Percentiles rank a stretch among this genome's conserved stretches.
Evolutionary conservation across 1,139 yeast genomes (phyloP).

Genomic region (Debaryomyces subglobosus): DNA sequence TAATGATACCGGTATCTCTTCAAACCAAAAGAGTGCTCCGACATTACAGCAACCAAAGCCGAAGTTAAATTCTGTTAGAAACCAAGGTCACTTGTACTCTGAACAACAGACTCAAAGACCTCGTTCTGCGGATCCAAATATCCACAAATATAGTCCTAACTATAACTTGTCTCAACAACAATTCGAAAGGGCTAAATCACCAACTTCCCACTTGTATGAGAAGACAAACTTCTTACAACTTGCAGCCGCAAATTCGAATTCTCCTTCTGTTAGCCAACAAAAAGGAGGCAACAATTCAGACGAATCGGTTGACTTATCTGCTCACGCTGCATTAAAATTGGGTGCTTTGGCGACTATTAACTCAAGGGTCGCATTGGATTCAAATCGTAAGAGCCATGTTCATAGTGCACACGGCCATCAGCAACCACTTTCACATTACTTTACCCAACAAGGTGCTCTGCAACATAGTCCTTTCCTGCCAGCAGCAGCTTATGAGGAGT

Average conservation of each 20-base stretch:
- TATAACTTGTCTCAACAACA: slow-evolving; percentile 20
- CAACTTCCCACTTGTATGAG: slow-evolving; percentile 49
- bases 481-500: slow-evolving; percentile 31
- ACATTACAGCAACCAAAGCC: slow-evolving; percentile 45
- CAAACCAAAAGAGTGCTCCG: slow-evolving; percentile 8
- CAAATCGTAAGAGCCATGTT: slow-evolving; percentile 41
- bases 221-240: slow-evolving; percentile 49
- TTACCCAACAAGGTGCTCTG: slow-evolving; percentile 13
- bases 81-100: slow-evolving; percentile 27
- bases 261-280: slow-evolving; percentile 22
- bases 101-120: slow-evolving; percentile 41
- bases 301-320: slow-evolving; percentile 41
- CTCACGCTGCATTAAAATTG: slow-evolving; percentile 51
- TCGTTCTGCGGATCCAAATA: slow-evolving; percentile 46
- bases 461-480: slow-evolving; percentile 6
- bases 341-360: slow-evolving; percentile 68
- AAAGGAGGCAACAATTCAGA: slow-evolving; percentile 26
- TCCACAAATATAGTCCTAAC: slow-evolving; percentile 14
- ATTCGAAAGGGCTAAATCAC: slow-evolving; percentile 44
- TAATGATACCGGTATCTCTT: slow-evolving; percentile 16
- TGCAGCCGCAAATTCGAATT: slow-evolving; percentile 39
- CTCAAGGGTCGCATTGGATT: slow-evolving; percentile 61
- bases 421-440: slow-evolving; percentile 15
- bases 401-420: slow-evolving; percentile 14
- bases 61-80: slow-evolving; percentile 30